A percentile compares a stretch with the other conserved stretches of the same genome.
Evolutionary conservation across 73 alveolate species (phyloP).

Genomic region (Paramecium sexaurelia): DNA sequence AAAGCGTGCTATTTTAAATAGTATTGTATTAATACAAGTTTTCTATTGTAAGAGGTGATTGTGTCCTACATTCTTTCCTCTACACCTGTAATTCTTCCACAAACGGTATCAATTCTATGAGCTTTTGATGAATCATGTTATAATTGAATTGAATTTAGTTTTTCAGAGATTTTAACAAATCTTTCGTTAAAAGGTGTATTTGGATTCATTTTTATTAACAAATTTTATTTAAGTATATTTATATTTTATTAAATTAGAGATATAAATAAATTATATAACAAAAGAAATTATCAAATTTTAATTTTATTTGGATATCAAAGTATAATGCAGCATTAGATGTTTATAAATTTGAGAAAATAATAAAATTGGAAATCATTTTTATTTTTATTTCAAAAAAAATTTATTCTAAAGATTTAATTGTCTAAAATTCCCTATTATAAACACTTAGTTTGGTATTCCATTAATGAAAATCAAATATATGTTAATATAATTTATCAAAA

Average conservation of each 20-base stretch:
- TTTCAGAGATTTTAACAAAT: conserved; percentile 59
- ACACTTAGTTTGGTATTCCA: too few relatives aligned
- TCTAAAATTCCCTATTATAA: too few relatives aligned
- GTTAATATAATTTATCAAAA: too few relatives aligned
- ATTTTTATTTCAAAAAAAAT: too few relatives aligned
- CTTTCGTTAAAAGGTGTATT: conserved; percentile 69
- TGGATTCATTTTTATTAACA: conserved; percentile 59
- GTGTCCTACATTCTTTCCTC: conserved; percentile 64
- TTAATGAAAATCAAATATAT: too few relatives aligned
- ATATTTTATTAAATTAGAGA: neutral
- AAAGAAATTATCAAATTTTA: conserved; percentile 9
- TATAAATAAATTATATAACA: neutral
- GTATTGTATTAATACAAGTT: neutral
- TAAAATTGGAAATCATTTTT: too few relatives aligned
- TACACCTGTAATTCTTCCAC: conserved; percentile 53
- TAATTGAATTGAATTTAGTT: conserved; percentile 61
- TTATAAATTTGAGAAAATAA: conserved; percentile 74
- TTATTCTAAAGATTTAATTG: too few relatives aligned
- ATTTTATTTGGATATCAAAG: conserved; percentile 23
- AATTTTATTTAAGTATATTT: conserved; percentile 42
- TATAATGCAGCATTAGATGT: conserved; percentile 82
- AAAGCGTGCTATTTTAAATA: conserved; percentile 2
- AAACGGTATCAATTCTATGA: conserved; percentile 58
- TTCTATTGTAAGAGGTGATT: conserved; percentile 48
- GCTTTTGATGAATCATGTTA: conserved; percentile 65